Conservation (phyloP, 768 basidiomycete genomes). For the Macrolepiota fuliginosa region DNA sequence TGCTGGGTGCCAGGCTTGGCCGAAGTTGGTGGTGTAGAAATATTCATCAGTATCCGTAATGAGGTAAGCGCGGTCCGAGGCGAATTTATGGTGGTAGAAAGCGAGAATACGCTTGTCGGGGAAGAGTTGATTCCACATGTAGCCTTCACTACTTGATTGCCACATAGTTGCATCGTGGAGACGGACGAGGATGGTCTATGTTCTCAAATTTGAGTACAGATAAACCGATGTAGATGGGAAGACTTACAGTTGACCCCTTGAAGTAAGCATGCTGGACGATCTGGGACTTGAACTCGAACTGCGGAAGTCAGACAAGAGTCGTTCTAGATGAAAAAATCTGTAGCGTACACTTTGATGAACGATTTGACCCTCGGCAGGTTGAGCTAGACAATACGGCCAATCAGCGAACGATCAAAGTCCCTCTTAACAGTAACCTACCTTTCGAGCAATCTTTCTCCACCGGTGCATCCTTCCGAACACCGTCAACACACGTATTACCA, state of each 20-base stretch:
- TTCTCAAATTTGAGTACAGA: neutral
- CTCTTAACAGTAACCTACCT: slow-evolving; percentile 46
- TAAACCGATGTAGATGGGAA: neutral
- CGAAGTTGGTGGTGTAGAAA: slow-evolving; percentile 84
- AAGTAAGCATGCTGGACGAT: slow-evolving; percentile 85
- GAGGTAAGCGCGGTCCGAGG: slow-evolving; percentile 83
- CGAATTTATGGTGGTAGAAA: slow-evolving; percentile 84
- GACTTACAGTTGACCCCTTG: slow-evolving; percentile 64
- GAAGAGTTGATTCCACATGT: slow-evolving; percentile 75
- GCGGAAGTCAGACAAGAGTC: slow-evolving; percentile 7
- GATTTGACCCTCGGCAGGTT: slow-evolving; percentile 76
- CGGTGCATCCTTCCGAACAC: slow-evolving; percentile 64
- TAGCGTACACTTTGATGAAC: slow-evolving; percentile 70
- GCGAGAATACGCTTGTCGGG: slow-evolving; percentile 67
- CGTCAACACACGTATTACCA: slow-evolving; percentile 77
- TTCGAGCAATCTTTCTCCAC: slow-evolving; percentile 75
- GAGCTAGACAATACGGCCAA: slow-evolving; percentile 42
- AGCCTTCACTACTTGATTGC: slow-evolving; percentile 96
- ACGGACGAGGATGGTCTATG: slow-evolving; percentile 79
- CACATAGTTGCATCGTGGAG: slow-evolving; percentile 76
- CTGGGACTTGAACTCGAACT: slow-evolving; percentile 67
- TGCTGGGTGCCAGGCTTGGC: slow-evolving; percentile 62
- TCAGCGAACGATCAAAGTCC: neutral
- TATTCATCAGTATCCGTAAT: slow-evolving; percentile 65
- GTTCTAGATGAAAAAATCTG: neutral